Evolutionary conservation across 1,139 yeast genomes (phyloP).

Genomic region (Hyphopichia wangnamkhiaoensis): DNA sequence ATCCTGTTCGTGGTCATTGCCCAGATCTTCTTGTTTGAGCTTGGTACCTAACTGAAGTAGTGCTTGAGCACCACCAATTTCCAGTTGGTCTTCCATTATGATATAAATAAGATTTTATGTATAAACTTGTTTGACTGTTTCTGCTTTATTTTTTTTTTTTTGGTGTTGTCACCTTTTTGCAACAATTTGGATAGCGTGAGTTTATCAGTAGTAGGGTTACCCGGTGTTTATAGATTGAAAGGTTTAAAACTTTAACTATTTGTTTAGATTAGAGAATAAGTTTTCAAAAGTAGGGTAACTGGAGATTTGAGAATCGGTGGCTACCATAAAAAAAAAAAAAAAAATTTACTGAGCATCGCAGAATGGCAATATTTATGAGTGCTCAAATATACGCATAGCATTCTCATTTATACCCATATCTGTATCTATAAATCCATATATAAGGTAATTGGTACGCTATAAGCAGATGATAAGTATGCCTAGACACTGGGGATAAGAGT

Average conservation of each 20-base stretch:
- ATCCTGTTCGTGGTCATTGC: conserved; percentile 7
- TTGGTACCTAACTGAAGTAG: conserved; percentile 43
- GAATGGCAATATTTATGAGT: too few species aligned
- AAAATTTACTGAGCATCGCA: too few species aligned
- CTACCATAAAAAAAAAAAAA: too few species aligned
- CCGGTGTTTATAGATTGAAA: conserved; percentile 13
- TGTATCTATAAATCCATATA: too few species aligned
- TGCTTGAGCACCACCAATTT: conserved; percentile 50
- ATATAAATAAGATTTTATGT: too few species aligned
- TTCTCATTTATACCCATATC: too few species aligned
- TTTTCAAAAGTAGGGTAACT: conserved; percentile 3
- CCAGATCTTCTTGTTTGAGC: conserved; percentile 16
- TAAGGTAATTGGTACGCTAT: too few species aligned
- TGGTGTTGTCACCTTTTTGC: background rate
- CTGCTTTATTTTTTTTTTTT: too few species aligned
- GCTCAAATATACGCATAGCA: background rate
- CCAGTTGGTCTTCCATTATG: conserved; percentile 37
- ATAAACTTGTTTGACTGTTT: background rate
- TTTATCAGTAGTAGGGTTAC: conserved; percentile 15
- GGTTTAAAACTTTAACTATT: too few species aligned
- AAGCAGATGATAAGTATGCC: too few species aligned
- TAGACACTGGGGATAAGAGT: too few species aligned
- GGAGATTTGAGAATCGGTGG: background rate
- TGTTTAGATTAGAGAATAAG: background rate
- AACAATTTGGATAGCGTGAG: conserved; percentile 1